phyloP scores from a whole-genome alignment of 768 basidiomycete species.

The Lyophyllum semitale region DNA sequence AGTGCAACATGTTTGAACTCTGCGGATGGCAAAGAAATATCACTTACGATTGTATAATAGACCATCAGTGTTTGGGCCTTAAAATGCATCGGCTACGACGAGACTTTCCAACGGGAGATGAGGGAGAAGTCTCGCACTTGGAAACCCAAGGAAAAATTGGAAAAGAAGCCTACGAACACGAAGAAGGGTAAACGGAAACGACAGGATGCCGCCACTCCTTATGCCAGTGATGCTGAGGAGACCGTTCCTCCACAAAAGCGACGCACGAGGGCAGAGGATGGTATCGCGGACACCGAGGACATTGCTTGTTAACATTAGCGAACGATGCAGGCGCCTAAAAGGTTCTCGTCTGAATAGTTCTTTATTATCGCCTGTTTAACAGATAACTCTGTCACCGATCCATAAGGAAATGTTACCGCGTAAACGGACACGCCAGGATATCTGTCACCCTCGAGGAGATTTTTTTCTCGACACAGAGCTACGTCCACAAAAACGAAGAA shows the following conservation, averaged over 20 bases:
- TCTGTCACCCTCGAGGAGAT: no score
- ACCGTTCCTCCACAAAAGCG: background rate
- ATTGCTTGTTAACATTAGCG: background rate
- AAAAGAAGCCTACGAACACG: background rate
- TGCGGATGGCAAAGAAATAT: no score
- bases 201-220: background rate
- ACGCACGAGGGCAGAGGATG: background rate
- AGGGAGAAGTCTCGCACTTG: conserved; percentile 16
- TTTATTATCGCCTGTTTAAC: background rate
- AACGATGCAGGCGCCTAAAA: background rate
- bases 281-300: background rate
- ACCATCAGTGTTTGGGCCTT: conserved; percentile 34
- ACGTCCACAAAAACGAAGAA: no score
- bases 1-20: conserved; percentile 6
- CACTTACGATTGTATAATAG: conserved; percentile 11
- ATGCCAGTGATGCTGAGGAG: background rate
- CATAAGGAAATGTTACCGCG: no score
- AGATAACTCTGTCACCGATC: no score
- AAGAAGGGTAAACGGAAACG: background rate
- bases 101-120: conserved; percentile 33
- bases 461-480: no score
- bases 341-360: background rate
- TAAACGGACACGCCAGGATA: background rate
- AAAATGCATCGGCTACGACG: conserved; percentile 42
- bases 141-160: background rate